These are phyloP conservation scores for Rhynchosporium graminicola DNA, from an alignment of 2,329 filamentous ascomycete genomes.

Conservation along the genomic window DNA sequence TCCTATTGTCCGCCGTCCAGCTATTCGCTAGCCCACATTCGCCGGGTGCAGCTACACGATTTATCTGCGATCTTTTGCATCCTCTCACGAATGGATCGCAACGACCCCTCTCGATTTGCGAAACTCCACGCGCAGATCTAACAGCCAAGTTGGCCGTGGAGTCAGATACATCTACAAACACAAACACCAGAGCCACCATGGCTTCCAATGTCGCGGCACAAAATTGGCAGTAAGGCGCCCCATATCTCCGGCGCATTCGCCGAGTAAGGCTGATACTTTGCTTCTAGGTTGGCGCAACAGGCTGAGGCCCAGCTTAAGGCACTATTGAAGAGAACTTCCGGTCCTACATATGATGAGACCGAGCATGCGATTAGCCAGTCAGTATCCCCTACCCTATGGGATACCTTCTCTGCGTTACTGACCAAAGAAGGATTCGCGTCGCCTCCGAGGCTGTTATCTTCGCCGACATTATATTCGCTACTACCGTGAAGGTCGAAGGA, in stretches of 20 bases:
- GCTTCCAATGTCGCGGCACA: slow-evolving; percentile 46
- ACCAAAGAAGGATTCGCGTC: slow-evolving; percentile 43
- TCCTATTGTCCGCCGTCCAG: slow-evolving; percentile 3
- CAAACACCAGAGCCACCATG: slow-evolving; percentile 29
- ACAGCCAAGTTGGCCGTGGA: slow-evolving; percentile 56
- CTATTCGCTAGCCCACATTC: slow-evolving; percentile 16
- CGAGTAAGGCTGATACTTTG: slow-evolving; percentile 26
- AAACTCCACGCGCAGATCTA: slow-evolving; percentile 56
- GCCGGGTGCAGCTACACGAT: slow-evolving; percentile 15
- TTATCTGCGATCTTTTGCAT: slow-evolving; percentile 16
- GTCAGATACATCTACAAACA: slow-evolving; percentile 36
- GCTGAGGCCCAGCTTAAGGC: slow-evolving; percentile 51
- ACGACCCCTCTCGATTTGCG: slow-evolving; percentile 34
- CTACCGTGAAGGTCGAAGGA: slow-evolving; percentile 63
- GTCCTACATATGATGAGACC: slow-evolving; percentile 49
- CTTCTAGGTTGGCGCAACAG: slow-evolving; percentile 44
- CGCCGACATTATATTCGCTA: slow-evolving; percentile 67
- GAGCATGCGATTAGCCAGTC: slow-evolving; percentile 40
- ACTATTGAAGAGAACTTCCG: slow-evolving; percentile 50
- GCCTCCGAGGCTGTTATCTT: slow-evolving; percentile 73
- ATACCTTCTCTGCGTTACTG: slow-evolving; percentile 15
- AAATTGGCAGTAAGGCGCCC: slow-evolving; percentile 52
- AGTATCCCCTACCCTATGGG: slow-evolving; percentile 15
- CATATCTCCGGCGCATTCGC: background rate
- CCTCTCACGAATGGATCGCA: slow-evolving; percentile 36